Conservation (phyloP, 805 yeast genomes). For the Wickerhamomyces silvicola region DNA sequence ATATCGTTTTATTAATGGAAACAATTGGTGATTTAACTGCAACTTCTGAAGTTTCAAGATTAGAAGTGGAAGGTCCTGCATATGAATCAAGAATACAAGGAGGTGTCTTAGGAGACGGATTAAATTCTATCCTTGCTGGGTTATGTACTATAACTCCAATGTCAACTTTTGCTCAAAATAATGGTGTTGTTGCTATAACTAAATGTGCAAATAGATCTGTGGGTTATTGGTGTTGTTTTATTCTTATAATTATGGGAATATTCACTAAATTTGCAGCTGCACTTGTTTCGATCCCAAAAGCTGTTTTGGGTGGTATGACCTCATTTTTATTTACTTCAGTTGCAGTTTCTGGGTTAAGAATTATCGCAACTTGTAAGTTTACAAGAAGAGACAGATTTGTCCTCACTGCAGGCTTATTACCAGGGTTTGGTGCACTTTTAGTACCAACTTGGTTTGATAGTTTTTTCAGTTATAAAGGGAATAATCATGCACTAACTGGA, state of each 20-base stretch:
- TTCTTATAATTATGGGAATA: conserved; percentile 79
- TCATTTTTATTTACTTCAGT: conserved; percentile 71
- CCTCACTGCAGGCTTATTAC: conserved; percentile 55
- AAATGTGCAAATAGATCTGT: conserved; percentile 81
- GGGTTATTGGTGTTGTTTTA: conserved; percentile 76
- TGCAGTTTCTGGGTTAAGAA: conserved; percentile 66
- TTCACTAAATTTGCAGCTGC: conserved; percentile 86
- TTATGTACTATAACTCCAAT: conserved; percentile 79
- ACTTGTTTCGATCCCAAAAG: conserved; percentile 72
- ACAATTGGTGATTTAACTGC: conserved; percentile 94
- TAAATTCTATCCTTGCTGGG: conserved; percentile 72
- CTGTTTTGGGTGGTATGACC: conserved; percentile 87
- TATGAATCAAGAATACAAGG: conserved; percentile 89
- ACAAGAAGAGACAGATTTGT: conserved; percentile 72
- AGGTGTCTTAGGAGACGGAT: conserved; percentile 85
- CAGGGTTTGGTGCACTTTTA: conserved; percentile 62
- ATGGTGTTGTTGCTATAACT: conserved; percentile 88
- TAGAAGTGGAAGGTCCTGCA: conserved; percentile 72
- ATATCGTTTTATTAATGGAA: conserved; percentile 79
- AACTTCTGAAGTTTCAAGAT: conserved; percentile 82
- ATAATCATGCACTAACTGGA: conserved; percentile 49
- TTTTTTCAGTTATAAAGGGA: conserved; percentile 63
- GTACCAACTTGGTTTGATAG: conserved; percentile 58
- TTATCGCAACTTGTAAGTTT: conserved; percentile 46
- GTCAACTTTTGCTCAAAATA: conserved; percentile 91